Evolutionary conservation across 73 alveolate species (phyloP), one percentile per base, ranked within the genome.

Genomic region (Urostyla sp.): DNA sequence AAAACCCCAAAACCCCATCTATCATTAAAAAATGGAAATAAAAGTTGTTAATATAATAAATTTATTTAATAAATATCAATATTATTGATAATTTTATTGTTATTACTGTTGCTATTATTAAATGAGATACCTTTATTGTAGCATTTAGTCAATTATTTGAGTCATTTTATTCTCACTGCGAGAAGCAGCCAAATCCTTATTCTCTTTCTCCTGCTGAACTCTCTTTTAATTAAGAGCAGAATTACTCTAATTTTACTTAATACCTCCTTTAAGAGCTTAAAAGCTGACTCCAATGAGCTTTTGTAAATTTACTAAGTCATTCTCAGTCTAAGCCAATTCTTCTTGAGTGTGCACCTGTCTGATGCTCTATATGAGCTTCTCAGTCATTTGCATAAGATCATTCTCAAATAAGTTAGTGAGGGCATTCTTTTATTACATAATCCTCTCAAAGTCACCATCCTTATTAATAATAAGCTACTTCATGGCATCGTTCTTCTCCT

Each of bases 381-480:
- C 83, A 2, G 83, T 69, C 83, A 69, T 69, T n/a, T 45, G 24
- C 16, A 69, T 67, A n/a, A 69, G 44, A 69, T 69, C 83, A 49
- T 45, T 69, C 53, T 69, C 83, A 46, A 69, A 69, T 1, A 69
- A 38, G 34, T 69, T 45, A 1, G 69, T 69, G 0, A 69, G 34
- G 0, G 83, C 83, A 7, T 46, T 55, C 49, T 69, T 69, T 35
- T 69, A 49, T 30, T 44, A 23, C 13, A 45, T 20, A 26, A 69
- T 43, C 30, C 69, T 21, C 51, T 49, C 83, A 34, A 69, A 23
- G 21, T 69, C 83, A 27, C 49, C 83, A 45, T 69, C 83, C 49
- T 69, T 69, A 27, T 37, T n/a, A 1, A 48, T 69, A 6, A 69
- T 15, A 4, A 69, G 35, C 26, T 69, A 34, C 34, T 48, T 69